phyloP scores from a whole-genome alignment of 106 monocot genomes.

The Acorus calamus region DNA sequence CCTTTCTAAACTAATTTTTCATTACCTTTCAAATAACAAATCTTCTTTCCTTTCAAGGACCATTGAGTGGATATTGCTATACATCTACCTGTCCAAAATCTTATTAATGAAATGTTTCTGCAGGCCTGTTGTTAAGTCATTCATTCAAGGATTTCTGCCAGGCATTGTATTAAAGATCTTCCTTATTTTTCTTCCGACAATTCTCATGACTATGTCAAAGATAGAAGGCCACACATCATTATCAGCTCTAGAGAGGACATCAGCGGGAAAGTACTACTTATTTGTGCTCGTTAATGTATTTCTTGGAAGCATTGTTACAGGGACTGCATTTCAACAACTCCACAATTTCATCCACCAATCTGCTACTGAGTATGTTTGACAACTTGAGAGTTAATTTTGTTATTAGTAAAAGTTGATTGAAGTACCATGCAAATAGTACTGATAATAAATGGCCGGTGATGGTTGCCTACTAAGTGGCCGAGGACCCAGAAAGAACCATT shows the following conservation, averaged over 20 bases:
- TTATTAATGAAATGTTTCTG: too few species aligned
- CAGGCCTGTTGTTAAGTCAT: conserved; percentile 20
- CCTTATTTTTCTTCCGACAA: conserved; percentile 19
- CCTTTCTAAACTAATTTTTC: too few species aligned
- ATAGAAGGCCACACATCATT: conserved; percentile 25
- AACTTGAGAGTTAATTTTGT: too few species aligned
- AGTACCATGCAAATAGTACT: too few species aligned
- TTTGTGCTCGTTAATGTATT: conserved; percentile 32
- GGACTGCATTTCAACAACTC: conserved; percentile 37
- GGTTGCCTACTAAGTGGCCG: too few species aligned
- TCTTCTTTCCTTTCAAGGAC: too few species aligned
- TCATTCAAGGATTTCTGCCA: conserved; percentile 38
- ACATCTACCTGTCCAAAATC: too few species aligned
- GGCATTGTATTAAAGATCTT: conserved; percentile 33
- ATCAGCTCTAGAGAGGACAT: conserved; percentile 24
- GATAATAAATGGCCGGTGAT: too few species aligned
- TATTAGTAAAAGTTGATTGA: too few species aligned
- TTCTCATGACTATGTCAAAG: conserved; percentile 37
- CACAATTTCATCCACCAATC: conserved; percentile 30
- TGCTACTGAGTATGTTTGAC: conserved; percentile 18
- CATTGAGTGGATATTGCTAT: too few species aligned
- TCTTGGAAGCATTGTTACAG: conserved; percentile 28
- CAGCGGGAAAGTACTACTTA: conserved; percentile 26
- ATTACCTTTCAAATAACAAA: too few species aligned
- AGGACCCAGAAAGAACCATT: too few species aligned